Evolutionary conservation across 1,284 basidiomycete genomes (phyloP).

Genomic region (Cryptococcus neoformans): DNA sequence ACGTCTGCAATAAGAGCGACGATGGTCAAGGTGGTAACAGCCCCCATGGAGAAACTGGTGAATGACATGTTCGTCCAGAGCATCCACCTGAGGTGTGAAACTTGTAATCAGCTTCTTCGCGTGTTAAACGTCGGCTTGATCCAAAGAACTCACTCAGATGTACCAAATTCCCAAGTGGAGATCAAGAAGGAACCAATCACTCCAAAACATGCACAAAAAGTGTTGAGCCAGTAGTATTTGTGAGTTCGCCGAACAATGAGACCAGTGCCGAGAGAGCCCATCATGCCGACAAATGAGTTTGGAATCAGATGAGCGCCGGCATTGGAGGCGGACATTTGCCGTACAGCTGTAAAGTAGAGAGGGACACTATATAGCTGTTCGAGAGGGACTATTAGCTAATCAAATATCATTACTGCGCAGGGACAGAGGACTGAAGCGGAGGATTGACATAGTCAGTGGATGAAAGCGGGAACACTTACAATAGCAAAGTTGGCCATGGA

Average conservation of each 20-base stretch:
- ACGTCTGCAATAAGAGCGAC: constrained; percentile 77
- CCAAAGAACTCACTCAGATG: constrained; percentile 50
- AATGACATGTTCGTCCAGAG: constrained; percentile 57
- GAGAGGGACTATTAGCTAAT: not conserved
- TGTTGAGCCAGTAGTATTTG: constrained; percentile 64
- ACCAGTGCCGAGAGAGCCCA: constrained; percentile 78
- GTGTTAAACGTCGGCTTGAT: not conserved
- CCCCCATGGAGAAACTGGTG: constrained; percentile 21
- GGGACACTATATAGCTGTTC: constrained; percentile 78
- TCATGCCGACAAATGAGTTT: constrained; percentile 76
- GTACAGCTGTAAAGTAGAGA: constrained; percentile 83
- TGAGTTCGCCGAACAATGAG: constrained; percentile 81
- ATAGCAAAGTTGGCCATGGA: constrained; percentile 69
- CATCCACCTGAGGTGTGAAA: constrained; percentile 11
- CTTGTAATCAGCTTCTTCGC: constrained; percentile 3
- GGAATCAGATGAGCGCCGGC: constrained; percentile 82
- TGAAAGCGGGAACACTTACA: constrained; percentile 53
- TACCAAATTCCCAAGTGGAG: constrained; percentile 45
- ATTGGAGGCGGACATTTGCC: constrained; percentile 64
- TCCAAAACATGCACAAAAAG: constrained; percentile 20
- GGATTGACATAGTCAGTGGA: no score
- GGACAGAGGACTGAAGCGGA: no score
- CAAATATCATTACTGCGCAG: no score
- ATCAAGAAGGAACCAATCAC: constrained; percentile 28
- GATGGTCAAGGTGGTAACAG: constrained; percentile 39